Conservation (phyloP, 495 filamentous ascomycete genomes). For the Hyaloscypha finlandica region DNA sequence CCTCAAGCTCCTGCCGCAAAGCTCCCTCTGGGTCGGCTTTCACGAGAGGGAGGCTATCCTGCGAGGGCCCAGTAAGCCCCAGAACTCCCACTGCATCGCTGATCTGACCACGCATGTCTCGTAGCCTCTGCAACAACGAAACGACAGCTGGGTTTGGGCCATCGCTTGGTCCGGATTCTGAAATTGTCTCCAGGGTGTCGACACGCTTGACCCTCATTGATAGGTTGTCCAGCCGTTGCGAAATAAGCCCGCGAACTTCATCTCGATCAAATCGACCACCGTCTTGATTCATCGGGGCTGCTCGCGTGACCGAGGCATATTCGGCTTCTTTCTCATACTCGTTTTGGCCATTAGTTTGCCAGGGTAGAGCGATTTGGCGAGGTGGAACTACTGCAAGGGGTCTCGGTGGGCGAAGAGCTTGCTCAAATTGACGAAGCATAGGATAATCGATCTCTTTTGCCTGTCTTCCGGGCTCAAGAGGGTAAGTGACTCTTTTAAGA, state of each 20-base stretch:
- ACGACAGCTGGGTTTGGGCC: neutral
- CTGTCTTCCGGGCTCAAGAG: constrained; percentile 5
- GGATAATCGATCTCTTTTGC: constrained; percentile 21
- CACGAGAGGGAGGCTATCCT: neutral
- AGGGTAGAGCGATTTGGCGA: neutral
- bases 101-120: constrained; percentile 16
- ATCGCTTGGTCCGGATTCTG: constrained; percentile 7
- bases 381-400: constrained; percentile 4
- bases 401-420: constrained; percentile 11
- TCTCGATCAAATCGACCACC: constrained; percentile 3
- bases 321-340: neutral
- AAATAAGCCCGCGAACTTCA: constrained; percentile 12
- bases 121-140: constrained; percentile 6
- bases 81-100: constrained; percentile 13
- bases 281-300: neutral
- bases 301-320: neutral
- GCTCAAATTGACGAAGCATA: constrained; percentile 20
- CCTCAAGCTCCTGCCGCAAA: constrained; percentile 13
- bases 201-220: constrained; percentile 19
- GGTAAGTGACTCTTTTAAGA: constrained; percentile 21
- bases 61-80: neutral
- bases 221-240: constrained; percentile 19
- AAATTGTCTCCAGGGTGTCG: constrained; percentile 17
- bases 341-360: neutral
- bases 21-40: constrained; percentile 11